These are phyloP conservation scores for Heteromeles arbutifolia DNA, from an alignment of 306 rosid species.

Conservation along the genomic window DNA sequence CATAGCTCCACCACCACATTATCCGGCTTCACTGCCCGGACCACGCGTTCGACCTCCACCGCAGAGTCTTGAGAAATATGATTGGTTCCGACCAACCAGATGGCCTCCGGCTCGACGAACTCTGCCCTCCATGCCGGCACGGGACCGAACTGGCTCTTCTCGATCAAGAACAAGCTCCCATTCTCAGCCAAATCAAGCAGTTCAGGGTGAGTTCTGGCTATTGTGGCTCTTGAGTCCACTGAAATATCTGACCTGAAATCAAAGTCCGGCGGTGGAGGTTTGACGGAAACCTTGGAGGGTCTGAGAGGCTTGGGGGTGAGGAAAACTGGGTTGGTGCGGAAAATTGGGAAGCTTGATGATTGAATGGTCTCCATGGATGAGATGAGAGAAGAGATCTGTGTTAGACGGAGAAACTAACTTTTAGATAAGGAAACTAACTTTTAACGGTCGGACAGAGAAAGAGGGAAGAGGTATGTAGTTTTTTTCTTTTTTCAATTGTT, in stretches of 20 bases:
- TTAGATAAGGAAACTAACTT: neutral
- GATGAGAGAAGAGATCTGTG: neutral
- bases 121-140: conserved; percentile 70
- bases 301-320: conserved; percentile 17
- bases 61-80: conserved; percentile 62
- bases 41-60: conserved; percentile 63
- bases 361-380: conserved; percentile 48
- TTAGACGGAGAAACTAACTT: neutral
- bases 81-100: conserved; percentile 67
- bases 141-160: conserved; percentile 66
- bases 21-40: conserved; percentile 56
- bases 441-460: neutral
- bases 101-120: conserved; percentile 67
- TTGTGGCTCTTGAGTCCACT: conserved; percentile 43
- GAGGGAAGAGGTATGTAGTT: neutral
- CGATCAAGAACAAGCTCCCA: conserved; percentile 68
- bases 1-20: conserved; percentile 85
- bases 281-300: conserved; percentile 46
- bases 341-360: conserved; percentile 51
- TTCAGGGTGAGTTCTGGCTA: conserved; percentile 59
- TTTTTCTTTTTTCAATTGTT: neutral
- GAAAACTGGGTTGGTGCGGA: conserved; percentile 35
- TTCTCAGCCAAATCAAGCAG: conserved; percentile 68
- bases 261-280: conserved; percentile 65
- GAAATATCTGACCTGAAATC: conserved; percentile 57